Evolutionary conservation across 768 basidiomycete genomes (phyloP).

Genomic region (Pisolithus microcarpus): DNA sequence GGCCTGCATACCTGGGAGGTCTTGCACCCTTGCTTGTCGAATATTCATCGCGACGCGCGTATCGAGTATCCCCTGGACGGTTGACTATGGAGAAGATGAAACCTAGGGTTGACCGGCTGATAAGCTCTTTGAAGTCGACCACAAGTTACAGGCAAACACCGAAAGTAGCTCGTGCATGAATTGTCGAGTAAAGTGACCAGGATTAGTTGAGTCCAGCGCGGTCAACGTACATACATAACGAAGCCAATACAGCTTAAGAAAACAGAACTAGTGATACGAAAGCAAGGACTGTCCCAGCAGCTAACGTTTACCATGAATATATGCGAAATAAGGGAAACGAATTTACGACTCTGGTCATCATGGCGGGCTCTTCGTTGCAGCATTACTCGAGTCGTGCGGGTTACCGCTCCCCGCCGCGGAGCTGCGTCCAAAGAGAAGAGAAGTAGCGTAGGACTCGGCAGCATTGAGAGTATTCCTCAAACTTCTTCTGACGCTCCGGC

Average conservation of each 20-base stretch:
- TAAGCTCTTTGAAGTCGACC: too few species aligned
- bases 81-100: too few species aligned
- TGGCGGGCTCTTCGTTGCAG: background rate
- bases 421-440: slow-evolving; percentile 57
- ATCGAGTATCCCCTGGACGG: background rate
- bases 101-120: too few species aligned
- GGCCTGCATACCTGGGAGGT: slow-evolving; percentile 89
- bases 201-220: background rate
- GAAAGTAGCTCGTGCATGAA: too few species aligned
- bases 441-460: slow-evolving; percentile 63
- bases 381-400: background rate
- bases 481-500: slow-evolving; percentile 57
- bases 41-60: slow-evolving; percentile 19
- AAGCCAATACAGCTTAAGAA: background rate
- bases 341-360: background rate
- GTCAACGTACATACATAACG: background rate
- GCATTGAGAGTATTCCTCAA: slow-evolving; percentile 61
- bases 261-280: slow-evolving; percentile 1
- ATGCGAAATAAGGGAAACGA: background rate
- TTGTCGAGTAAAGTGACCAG: too few species aligned
- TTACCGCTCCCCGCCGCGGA: slow-evolving; percentile 7
- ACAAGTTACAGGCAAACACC: too few species aligned
- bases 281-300: background rate
- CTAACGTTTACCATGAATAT: background rate
- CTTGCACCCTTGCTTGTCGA: slow-evolving; percentile 48